Conservation (phyloP, 805 yeast genomes). For the Helenozyma baotianmanensis region DNA sequence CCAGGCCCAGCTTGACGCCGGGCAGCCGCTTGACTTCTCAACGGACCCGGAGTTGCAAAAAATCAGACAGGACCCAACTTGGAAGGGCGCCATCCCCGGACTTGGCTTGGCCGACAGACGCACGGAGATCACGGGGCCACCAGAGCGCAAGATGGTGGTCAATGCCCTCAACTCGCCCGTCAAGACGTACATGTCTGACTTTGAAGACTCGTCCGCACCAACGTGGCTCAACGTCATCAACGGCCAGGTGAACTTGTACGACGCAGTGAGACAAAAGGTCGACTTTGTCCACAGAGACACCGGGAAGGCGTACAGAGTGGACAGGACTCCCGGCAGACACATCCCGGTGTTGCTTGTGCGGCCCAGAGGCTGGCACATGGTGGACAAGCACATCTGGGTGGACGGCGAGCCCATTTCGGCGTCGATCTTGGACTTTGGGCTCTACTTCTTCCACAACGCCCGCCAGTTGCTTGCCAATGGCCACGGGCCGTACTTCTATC, state of each 20-base stretch:
- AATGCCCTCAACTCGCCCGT: constrained; percentile 76
- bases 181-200: constrained; percentile 81
- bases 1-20: constrained; percentile 59
- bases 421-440: constrained; percentile 73
- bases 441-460: constrained; percentile 75
- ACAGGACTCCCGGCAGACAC: constrained; percentile 47
- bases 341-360: constrained; percentile 76
- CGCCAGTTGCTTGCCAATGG: constrained; percentile 56
- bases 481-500: constrained; percentile 74
- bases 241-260: constrained; percentile 77
- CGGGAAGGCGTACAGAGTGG: constrained; percentile 42
- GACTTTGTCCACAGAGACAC: constrained; percentile 26
- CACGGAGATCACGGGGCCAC: constrained; percentile 82
- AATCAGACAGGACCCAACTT: constrained; percentile 66
- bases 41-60: constrained; percentile 53
- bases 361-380: constrained; percentile 88
- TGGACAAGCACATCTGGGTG: constrained; percentile 63
- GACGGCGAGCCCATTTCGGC: constrained; percentile 78
- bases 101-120: constrained; percentile 72
- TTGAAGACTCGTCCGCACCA: constrained; percentile 81
- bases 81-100: constrained; percentile 73
- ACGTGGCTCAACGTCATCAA: constrained; percentile 77
- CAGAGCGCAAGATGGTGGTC: constrained; percentile 78
- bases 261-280: constrained; percentile 67
- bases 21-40: constrained; percentile 57